phyloP scores from a whole-genome alignment of 306 rosid species.

The Aeschynomene evenia region DNA sequence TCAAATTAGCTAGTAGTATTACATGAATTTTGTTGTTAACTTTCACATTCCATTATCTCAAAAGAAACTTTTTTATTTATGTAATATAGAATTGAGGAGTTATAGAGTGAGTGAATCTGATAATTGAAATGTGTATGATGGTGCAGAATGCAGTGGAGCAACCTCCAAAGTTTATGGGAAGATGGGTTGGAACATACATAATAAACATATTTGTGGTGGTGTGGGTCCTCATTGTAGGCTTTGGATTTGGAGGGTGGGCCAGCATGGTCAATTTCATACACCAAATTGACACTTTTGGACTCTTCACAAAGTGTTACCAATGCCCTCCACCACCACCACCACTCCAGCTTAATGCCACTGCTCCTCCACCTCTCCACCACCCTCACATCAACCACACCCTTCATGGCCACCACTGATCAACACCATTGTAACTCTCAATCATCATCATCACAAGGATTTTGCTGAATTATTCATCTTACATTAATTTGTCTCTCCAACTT shows the following conservation, averaged over 20 bases:
- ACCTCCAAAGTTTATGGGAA: constrained; percentile 77
- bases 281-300: constrained; percentile 92
- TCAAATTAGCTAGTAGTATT: no score
- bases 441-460: not conserved
- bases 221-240: constrained; percentile 89
- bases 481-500: not conserved
- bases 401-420: constrained; percentile 27
- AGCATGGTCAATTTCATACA: constrained; percentile 80
- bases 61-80: no score
- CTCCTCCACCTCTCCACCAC: constrained; percentile 55
- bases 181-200: constrained; percentile 76
- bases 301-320: constrained; percentile 94
- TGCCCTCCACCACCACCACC: constrained; percentile 61
- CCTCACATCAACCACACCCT: constrained; percentile 24
- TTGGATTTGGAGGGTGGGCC: constrained; percentile 99
- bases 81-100: no score
- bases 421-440: not conserved
- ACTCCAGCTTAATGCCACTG: constrained; percentile 53
- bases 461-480: not conserved
- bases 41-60: no score
- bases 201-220: constrained; percentile 78
- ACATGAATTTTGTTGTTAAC: no score
- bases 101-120: not conserved
- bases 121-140: constrained; percentile 30
- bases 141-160: constrained; percentile 94